Evolutionary conservation across 192 early-diverging fungal species (phyloP), one percentile per base, ranked within the genome.

Genomic region (Rhizoclosmatium globosum): DNA sequence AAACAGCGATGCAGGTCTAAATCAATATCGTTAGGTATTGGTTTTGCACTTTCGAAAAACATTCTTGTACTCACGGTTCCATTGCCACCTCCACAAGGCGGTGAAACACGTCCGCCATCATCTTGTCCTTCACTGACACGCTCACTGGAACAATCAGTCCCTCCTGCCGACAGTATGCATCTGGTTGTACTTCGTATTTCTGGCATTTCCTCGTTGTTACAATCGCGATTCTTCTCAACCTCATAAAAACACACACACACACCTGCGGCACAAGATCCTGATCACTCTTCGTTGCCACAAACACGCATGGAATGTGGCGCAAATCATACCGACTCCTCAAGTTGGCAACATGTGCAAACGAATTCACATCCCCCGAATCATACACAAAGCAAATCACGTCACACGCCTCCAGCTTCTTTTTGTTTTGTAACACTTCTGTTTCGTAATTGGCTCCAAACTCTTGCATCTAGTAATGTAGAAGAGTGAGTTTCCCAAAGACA

Each of bases 241-340:
- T 31, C 31, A 13, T 39, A 45, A 31, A 0, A 3, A 76, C 4
- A 64, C 31, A 46, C 4, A 64, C 31, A 46, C 75, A 42, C 46
- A 90, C 89, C 84, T 93, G 94, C 41, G 92, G 86, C 0, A 98
- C 96, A 39, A 94, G 84, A 80, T 99, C 96, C 42, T 92, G 85
- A 68, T 99, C 98, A 76, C 95, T 93, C 74, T 98, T 97, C 47
- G 97, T 97, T 1, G 97, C 96, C 47, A 99, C 94, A 87, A 97
- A 95, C 2, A 98, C 92, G 42, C 89, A 88, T 1, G 98, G 97
- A 58, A 97, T 78, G 78, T 92, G 85, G 59, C 95, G 94, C 41
- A 98, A 80, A 61, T 95, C 89, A 80, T 93, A 97, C 71, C 93
- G 92, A 81, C 91, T 92, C 93, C 95, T 80, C 76, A 99, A 79